Base-by-base conservation (phyloP, 495 filamentous ascomycete species). In the Podospora anserina region DNA sequence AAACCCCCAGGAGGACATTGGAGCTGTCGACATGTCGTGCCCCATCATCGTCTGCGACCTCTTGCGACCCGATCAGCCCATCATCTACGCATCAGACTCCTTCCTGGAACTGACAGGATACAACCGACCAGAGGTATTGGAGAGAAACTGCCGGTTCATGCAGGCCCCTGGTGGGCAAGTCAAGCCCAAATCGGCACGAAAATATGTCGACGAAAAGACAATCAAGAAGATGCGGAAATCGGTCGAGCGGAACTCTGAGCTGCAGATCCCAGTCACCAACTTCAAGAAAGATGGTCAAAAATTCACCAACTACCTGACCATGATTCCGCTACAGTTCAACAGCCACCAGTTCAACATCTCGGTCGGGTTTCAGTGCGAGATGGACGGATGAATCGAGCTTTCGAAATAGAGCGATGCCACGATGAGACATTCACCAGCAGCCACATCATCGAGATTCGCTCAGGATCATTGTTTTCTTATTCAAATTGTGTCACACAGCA, bases 81-180 rank as follows among this genome's bases (percentile, higher is more conserved):
- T 86, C 60, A 75, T 86, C 19, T 86, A 86, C 66, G 80, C 78
- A 13, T 82, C 82, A 16, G 76, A 79, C 4, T 49, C 78, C 3
- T 86, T 84, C 74, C 67, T 70, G 44, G 61, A 75, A 16, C 71
- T 86, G 64, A 84, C 83, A 0, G 83, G 83, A 5, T 86, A 86
- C 68, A 61, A 74, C 3, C 55, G 54, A 2, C 27, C 60, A 39
- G 82, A 86, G 66, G 75, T 82, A 11, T 39, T 82, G n/a, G 82
- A 82, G 0, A 65, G 70, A 19, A 86, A 86, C 73, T 86, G 83
- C 64, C 83, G 84, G n/a, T 85, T 86, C 65, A 69, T 86, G 23
- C 84, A 86, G 72, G 73, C 79, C 6, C 82, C 83, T 18, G 77
- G 66, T 3, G 77, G 75, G 3, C 70, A 74, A 28, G 76, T 80